Evolutionary conservation across 495 filamentous ascomycete species (phyloP).

Genomic region (Aspergillus cristatus): DNA sequence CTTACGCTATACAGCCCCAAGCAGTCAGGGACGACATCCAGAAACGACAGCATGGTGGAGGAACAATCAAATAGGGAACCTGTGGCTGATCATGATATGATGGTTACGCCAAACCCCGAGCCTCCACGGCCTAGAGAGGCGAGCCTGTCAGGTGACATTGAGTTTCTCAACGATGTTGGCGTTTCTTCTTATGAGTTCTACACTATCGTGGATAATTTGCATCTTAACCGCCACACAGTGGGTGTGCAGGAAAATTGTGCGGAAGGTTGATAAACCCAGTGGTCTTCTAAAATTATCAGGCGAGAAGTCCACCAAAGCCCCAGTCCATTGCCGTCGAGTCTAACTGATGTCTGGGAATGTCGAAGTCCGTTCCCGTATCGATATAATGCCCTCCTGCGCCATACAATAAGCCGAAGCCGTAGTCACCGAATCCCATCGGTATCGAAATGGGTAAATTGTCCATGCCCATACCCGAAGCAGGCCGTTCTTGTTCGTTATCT

Average conservation of each 20-base stretch:
- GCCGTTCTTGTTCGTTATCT: conserved; percentile 1
- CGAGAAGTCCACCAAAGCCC: too few species aligned
- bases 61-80: background rate
- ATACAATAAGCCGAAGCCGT: conserved; percentile 7
- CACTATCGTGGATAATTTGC: conserved; percentile 17
- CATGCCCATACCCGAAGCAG: conserved; percentile 1
- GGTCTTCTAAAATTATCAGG: too few species aligned
- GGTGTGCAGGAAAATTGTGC: too few species aligned
- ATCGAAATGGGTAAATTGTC: conserved; percentile 8
- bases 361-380: conserved; percentile 3
- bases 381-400: conserved; percentile 5
- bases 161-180: conserved; percentile 20
- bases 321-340: conserved; percentile 13
- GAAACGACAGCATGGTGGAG: background rate
- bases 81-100: background rate
- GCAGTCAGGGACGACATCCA: background rate
- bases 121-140: background rate
- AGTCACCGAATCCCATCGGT: conserved; percentile 7
- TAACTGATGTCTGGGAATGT: conserved; percentile 14
- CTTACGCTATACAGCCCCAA: conserved; percentile 7
- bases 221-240: too few species aligned
- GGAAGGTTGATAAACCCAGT: too few species aligned
- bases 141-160: conserved; percentile 5
- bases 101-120: background rate
- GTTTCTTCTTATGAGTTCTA: conserved; percentile 24